phyloP scores from a whole-genome alignment of 305 asterid genomes.

The Stenogyne calaminthoides region DNA sequence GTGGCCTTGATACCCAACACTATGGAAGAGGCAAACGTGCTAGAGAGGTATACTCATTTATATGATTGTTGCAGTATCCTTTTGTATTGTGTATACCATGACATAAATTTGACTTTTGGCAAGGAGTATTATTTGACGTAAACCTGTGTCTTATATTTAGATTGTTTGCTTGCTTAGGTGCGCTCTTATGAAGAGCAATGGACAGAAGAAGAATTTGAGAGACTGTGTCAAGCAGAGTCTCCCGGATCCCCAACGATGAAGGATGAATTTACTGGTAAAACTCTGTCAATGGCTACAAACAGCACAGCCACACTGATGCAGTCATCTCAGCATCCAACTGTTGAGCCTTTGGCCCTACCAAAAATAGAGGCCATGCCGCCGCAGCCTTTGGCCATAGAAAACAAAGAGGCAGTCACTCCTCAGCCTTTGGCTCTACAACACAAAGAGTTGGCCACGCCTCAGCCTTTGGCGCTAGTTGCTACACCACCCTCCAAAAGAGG shows the following conservation, averaged over 20 bases:
- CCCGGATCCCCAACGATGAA: constrained; percentile 68
- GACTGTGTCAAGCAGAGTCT: constrained; percentile 82
- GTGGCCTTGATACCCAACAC: constrained; percentile 90
- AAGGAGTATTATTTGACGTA: constrained; percentile 21
- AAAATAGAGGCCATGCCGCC: background rate
- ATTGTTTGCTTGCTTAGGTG: constrained; percentile 55
- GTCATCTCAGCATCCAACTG: constrained; percentile 29
- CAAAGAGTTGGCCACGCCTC: background rate
- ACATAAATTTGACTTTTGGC: constrained; percentile 7
- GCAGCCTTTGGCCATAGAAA: background rate
- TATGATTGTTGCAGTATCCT: constrained; percentile 24
- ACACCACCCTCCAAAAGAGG: constrained; percentile 84
- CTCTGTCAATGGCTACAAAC: constrained; percentile 42
- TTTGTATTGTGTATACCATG: background rate
- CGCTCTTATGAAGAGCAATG: constrained; percentile 98
- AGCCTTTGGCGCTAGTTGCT: constrained; percentile 5
- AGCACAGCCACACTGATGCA: too few relatives aligned
- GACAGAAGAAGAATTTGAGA: constrained; percentile 98
- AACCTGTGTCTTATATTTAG: constrained; percentile 25
- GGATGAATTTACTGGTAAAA: constrained; percentile 61
- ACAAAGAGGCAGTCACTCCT: background rate
- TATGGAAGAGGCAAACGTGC: constrained; percentile 99
- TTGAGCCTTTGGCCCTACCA: constrained; percentile 33
- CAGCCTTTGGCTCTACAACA: background rate
- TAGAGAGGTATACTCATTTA: constrained; percentile 72